Evolutionary conservation across 441 rosid species (phyloP).

Genomic region (Erodium moschatum): DNA sequence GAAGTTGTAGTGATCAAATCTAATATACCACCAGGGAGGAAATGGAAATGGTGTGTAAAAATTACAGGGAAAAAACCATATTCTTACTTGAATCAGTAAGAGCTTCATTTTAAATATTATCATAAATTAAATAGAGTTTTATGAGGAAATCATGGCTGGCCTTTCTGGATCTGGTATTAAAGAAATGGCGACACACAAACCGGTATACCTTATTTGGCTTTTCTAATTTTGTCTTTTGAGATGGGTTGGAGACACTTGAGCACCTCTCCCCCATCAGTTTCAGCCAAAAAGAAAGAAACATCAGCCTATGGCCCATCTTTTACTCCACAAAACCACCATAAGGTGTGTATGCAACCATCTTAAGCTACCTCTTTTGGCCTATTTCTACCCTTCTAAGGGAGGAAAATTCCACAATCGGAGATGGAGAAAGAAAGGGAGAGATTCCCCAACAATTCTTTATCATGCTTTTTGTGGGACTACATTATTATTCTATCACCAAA

Average conservation of each 20-base stretch:
- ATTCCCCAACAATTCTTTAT: constrained; percentile 22
- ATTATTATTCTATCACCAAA: constrained; percentile 16
- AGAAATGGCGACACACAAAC: neutral
- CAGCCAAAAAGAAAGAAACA: neutral
- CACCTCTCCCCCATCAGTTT: too few relatives aligned
- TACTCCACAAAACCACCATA: constrained; percentile 22
- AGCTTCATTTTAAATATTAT: constrained; percentile 16
- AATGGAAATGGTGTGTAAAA: neutral
- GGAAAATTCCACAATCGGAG: constrained; percentile 6
- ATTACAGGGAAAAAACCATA: too few relatives aligned
- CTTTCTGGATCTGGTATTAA: constrained; percentile 19
- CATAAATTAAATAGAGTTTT: constrained; percentile 14
- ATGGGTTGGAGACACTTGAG: constrained; percentile 24
- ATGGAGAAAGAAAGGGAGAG: constrained; percentile 16
- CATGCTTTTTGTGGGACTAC: constrained; percentile 19
- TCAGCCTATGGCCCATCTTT: constrained; percentile 9
- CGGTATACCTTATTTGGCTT: constrained; percentile 23
- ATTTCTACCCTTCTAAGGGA: neutral
- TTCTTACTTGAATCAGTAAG: neutral
- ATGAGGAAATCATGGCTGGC: constrained; percentile 21
- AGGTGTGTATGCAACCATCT: constrained; percentile 23
- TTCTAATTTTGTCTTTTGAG: constrained; percentile 32
- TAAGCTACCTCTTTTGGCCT: constrained; percentile 23
- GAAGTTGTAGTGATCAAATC: neutral
- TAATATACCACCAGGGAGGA: neutral